These are phyloP conservation scores for Triadica sebifera DNA, from an alignment of 345 rosid genomes.

Conservation along the genomic window DNA sequence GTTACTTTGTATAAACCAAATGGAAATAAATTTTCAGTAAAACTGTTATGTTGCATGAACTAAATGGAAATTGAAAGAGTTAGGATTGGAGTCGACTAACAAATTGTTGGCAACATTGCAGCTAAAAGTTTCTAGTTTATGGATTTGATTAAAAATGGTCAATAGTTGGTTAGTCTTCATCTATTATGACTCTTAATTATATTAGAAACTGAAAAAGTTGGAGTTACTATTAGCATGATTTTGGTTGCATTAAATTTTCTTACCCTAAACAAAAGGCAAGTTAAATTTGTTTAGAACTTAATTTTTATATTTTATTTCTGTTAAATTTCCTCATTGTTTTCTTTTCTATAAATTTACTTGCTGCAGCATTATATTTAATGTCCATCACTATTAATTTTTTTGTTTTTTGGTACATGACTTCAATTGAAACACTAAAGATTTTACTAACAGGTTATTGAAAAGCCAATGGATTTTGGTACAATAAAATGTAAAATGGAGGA, in stretches of 20 bases:
- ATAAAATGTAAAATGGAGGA: constrained; percentile 89
- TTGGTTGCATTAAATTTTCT: neutral
- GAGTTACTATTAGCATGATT: neutral
- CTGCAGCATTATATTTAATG: neutral
- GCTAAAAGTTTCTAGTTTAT: neutral
- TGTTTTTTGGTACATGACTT: neutral
- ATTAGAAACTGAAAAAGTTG: neutral
- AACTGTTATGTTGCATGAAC: neutral
- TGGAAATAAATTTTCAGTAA: neutral
- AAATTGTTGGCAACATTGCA: neutral
- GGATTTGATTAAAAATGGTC: neutral
- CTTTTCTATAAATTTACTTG: neutral
- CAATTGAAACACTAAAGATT: constrained; percentile 13
- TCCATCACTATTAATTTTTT: neutral
- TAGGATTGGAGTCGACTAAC: neutral
- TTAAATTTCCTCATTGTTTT: neutral
- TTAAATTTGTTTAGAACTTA: neutral
- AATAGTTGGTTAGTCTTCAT: neutral
- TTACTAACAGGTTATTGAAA: constrained; percentile 64
- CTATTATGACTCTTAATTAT: neutral
- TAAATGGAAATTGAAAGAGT: neutral
- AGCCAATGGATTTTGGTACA: constrained; percentile 94
- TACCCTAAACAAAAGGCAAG: neutral
- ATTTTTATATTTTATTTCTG: neutral
- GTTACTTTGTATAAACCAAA: neutral